Percentiles rank a stretch among this genome's conserved stretches.
Evolutionary conservation across 176 grass and related monocot genomes (phyloP).

Genomic region (Calamus simplicifolius): DNA sequence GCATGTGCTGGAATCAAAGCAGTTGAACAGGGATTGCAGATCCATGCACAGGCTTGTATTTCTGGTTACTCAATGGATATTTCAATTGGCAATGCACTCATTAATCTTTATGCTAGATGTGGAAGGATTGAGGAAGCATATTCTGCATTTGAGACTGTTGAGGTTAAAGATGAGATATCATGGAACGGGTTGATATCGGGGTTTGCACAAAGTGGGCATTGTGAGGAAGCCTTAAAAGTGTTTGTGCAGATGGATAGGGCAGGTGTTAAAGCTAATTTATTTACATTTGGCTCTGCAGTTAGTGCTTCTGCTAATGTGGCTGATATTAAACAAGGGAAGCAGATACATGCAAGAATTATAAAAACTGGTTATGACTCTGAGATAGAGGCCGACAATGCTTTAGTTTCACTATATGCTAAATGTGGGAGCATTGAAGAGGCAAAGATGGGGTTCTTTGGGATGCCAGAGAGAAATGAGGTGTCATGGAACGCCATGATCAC

Average conservation of each 20-base stretch:
- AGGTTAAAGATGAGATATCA: conserved; percentile 52
- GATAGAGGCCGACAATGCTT: conserved; percentile 58
- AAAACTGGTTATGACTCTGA: conserved; percentile 48
- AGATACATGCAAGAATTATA: conserved; percentile 55
- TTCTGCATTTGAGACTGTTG: conserved; percentile 37
- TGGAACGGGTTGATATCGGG: conserved; percentile 69
- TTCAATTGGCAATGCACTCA: conserved; percentile 52
- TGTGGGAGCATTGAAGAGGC: conserved; percentile 67
- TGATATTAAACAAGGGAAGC: conserved; percentile 65
- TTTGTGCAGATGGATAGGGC: conserved; percentile 48
- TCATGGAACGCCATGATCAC: conserved; percentile 31
- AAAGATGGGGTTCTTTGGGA: conserved; percentile 44
- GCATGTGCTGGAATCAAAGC: conserved; percentile 66
- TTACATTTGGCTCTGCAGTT: conserved; percentile 58
- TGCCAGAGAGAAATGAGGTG: conserved; percentile 23
- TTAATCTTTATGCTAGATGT: conserved; percentile 64
- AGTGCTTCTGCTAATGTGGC: conserved; percentile 67
- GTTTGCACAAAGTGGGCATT: conserved; percentile 57
- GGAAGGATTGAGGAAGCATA: conserved; percentile 47
- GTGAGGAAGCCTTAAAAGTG: conserved; percentile 50
- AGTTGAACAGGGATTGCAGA: conserved; percentile 34
- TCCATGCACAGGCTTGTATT: conserved; percentile 31
- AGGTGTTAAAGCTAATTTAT: conserved; percentile 42
- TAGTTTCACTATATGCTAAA: conserved; percentile 73
- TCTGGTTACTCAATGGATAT: conserved; percentile 56